Base-by-base conservation (phyloP, 192 early-diverging fungal species). In the Rhizoclosmatium sp. region DNA sequence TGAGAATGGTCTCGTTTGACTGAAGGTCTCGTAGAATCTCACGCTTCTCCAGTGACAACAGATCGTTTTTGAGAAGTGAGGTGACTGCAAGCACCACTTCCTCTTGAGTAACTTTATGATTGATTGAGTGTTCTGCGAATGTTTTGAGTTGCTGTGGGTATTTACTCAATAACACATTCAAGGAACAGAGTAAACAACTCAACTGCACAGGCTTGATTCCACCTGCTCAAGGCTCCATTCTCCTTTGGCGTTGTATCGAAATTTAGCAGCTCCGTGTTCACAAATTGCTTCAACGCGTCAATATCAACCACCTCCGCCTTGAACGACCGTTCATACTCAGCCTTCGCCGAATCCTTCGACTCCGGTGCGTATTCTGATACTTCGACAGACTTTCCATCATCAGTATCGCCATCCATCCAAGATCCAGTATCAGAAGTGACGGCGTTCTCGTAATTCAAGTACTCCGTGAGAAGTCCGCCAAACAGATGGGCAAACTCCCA, bases 11-110 rank as follows among this genome's bases (percentile, higher is more conserved):
- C 21, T 64, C 61, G 21, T 64, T 64, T 5, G 21, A 21, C 61
- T 64, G 61, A 21, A 64, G 40, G 61, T 64, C 61, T 41, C 21
- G 7, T 10, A 64, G 40, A 19, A 64, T 64, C 9, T 64, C 61
- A 7, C 21, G 5, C 61, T 64, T 64, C 21, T 64, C 23, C 12
- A 16, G 7, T 16, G 5, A 16, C 40, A 64, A 21, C 61, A 64
- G 21, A 21, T 64, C 61, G 40, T 64, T 64, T 5, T 64, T 64
- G 61, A 64, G 61, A 9, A 64, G 61, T 41, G 61, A 64, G 7
- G 21, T 64, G 21, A 64, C 21, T 64, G 61, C 21, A 5, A 21
- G 12, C 0, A 41, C 21, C 5, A 64, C 61, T 9, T 64, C 61
- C 10, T 64, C 21, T 21, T 5, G 10, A 9, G 21, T 10, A 64